Evolutionary conservation across 228 moss, liverwort and hornwort genomes (phyloP), one percentile per base, ranked within the genome.

Genomic region (Sphagnum magellanicum): DNA sequence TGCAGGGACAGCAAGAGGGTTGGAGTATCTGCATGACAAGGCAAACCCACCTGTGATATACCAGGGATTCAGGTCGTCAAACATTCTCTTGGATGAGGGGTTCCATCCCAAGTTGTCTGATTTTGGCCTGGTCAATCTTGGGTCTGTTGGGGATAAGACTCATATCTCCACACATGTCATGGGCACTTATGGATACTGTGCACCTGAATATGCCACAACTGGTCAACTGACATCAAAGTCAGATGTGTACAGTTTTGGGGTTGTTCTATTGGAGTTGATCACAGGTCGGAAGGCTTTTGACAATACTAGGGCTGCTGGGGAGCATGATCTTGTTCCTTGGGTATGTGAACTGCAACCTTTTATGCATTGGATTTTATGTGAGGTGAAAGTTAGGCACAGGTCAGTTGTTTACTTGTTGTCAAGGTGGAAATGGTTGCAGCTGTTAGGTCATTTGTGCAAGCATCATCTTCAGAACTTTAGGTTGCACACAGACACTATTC

Each of bases 251-350:
- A 97, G 97, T 71, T 97, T 97, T 69, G 97, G 97, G 63, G 92
- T 97, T 71, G 97, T 97, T 67, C 74, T 97, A 76, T 65, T 97
- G 74, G 97, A 97, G 83, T 76, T 97, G 71, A 93, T 93, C 72
- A 97, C 97, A 4, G 97, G 97, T 13, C 87, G 97, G 77, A 97
- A 97, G 79, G 93, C 97, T 53, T 91, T 97, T 63, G 97, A 97
- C 78, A 91, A 91, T 68, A 70, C 87, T 15, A 79, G 97, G 78
- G 87, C 90, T 68, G 77, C 93, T 72, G 95, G 95, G 67, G 95
- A 96, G 86, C 95, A 96, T 73, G 92, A 96, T 75, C 81, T 96
- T 53, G 95, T 96, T 64, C 92, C 95, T 64, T 95, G 95, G 95
- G 95, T 95, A 80, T 32, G 32, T 32, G 3, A 32, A 32, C 32